These are phyloP conservation scores for Tolypocladium tundrense DNA, from an alignment of 2,329 filamentous ascomycete species.

Conservation along the genomic window DNA sequence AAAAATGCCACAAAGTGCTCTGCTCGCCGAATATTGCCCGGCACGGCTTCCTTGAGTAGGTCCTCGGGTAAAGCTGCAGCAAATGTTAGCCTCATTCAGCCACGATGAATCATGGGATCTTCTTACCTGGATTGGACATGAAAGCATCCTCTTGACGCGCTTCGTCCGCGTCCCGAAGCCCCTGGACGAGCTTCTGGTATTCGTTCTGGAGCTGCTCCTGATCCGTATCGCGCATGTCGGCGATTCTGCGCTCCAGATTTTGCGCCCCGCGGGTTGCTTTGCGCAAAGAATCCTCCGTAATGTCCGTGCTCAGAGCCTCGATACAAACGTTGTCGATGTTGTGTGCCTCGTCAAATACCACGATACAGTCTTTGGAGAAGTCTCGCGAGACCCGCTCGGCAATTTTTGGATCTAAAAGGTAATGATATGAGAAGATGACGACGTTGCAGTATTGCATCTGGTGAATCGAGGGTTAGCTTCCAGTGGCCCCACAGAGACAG, in stretches of 20 bases:
- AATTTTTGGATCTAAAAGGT: conserved; percentile 94
- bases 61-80: conserved; percentile 77
- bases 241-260: conserved; percentile 83
- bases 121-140: conserved; percentile 76
- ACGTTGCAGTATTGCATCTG: conserved; percentile 99
- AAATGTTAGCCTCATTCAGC: conserved; percentile 8
- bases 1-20: conserved; percentile 94
- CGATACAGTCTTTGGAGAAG: conserved; percentile 94
- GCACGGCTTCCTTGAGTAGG: conserved; percentile 87
- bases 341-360: conserved; percentile 97
- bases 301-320: conserved; percentile 89
- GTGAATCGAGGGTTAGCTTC: conserved; percentile 2
- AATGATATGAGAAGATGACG: conserved; percentile 99
- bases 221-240: conserved; percentile 92
- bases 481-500: background rate
- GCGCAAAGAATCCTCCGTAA: conserved; percentile 87
- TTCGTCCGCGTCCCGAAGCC: conserved; percentile 78
- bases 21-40: conserved; percentile 88
- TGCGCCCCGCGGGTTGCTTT: conserved; percentile 85
- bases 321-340: conserved; percentile 99
- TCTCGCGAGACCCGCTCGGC: conserved; percentile 92
- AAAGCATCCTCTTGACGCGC: conserved; percentile 89
- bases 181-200: conserved; percentile 91
- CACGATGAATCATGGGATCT: background rate
- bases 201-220: conserved; percentile 90